Conservation (phyloP, 176 grass and related monocot species). For the Metroxylon sagu region DNA sequence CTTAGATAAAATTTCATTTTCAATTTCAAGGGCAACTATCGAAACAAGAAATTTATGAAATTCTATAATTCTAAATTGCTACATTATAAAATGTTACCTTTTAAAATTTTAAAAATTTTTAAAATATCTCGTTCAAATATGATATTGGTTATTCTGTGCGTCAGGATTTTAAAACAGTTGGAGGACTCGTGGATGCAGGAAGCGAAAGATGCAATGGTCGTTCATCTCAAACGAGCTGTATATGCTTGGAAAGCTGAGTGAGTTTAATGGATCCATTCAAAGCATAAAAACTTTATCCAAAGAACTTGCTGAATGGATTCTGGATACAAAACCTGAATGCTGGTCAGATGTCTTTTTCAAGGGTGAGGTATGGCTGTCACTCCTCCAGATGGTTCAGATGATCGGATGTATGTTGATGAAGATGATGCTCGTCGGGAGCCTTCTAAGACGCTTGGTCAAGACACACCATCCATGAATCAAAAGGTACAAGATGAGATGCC, state of each 20-base stretch:
- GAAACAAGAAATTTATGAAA: too few relatives aligned
- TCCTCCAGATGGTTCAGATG: constrained; percentile 83
- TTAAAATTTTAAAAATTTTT: too few relatives aligned
- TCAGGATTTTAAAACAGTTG: constrained; percentile 57
- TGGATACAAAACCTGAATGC: constrained; percentile 69
- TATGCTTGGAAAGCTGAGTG: constrained; percentile 70
- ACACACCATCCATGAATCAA: constrained; percentile 51
- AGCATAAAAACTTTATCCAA: constrained; percentile 61
- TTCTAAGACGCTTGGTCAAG: constrained; percentile 56
- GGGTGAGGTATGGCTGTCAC: constrained; percentile 23
- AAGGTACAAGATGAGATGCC: constrained; percentile 81
- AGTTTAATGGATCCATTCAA: constrained; percentile 62
- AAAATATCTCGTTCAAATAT: not conserved
- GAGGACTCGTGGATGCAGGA: constrained; percentile 74
- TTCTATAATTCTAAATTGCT: too few relatives aligned
- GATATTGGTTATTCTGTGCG: constrained; percentile 60
- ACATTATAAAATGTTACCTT: too few relatives aligned
- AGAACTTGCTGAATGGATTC: constrained; percentile 80
- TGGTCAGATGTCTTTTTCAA: constrained; percentile 93
- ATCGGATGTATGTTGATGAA: constrained; percentile 76
- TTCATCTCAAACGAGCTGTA: constrained; percentile 59
- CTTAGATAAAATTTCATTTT: too few relatives aligned
- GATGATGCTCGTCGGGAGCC: constrained; percentile 66
- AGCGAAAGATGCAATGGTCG: constrained; percentile 58
- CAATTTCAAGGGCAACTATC: too few relatives aligned